Evolutionary conservation across 805 yeast genomes (phyloP).

Genomic region (Yamadazyma endophytica): DNA sequence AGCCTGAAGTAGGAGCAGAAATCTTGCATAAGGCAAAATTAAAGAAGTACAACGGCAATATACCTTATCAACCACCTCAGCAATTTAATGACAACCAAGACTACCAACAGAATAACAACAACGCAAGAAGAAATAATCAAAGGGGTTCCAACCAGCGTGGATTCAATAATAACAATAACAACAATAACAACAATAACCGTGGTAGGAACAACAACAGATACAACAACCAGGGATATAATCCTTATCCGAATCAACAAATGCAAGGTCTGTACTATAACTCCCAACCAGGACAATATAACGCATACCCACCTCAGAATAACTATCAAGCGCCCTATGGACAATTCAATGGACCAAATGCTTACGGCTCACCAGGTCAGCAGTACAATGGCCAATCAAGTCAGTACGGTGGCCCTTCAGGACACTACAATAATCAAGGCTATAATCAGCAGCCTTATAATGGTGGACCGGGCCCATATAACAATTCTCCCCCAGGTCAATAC

Average conservation of each 20-base stretch:
- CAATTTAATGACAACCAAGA: constrained; percentile 1
- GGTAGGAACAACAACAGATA: not conserved
- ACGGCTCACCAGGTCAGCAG: too few relatives aligned
- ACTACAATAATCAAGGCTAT: constrained; percentile 6
- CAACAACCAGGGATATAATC: constrained; percentile 4
- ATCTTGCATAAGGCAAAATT: constrained; percentile 45
- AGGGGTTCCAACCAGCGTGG: constrained; percentile 7
- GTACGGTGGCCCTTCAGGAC: constrained; percentile 9
- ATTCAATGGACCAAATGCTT: constrained; percentile 2
- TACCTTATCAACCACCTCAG: constrained; percentile 11
- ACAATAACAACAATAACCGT: constrained; percentile 4
- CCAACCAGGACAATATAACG: constrained; percentile 3
- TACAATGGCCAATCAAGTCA: constrained; percentile 5
- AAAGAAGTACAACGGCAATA: constrained; percentile 15
- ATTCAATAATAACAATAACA: constrained; percentile 7
- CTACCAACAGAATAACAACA: constrained; percentile 3
- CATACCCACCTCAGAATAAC: not conserved
- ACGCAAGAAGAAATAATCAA: constrained; percentile 8
- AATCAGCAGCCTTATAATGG: too few relatives aligned
- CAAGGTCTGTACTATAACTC: too few relatives aligned
- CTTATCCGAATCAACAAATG: not conserved
- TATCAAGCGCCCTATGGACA: constrained; percentile 7
- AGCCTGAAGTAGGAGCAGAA: constrained; percentile 61
- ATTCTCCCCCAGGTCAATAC: constrained; percentile 2
- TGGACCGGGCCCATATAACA: constrained; percentile 4